Base-by-base conservation (phyloP, 225 moss, liverwort and hornwort genomes). In the Physcomitrium patens region DNA sequence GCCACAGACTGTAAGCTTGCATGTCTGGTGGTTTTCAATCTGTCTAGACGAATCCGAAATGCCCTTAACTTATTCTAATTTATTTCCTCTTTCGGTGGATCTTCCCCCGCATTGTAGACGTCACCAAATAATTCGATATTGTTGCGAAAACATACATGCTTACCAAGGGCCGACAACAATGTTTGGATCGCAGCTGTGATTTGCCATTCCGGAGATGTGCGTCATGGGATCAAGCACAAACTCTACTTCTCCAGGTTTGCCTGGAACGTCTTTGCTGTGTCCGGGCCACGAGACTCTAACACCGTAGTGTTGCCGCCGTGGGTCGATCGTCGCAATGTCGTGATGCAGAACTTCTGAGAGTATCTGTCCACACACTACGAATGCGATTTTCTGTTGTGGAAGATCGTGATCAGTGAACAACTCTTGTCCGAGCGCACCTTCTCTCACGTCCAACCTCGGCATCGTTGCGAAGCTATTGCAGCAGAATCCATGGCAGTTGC, bases 401-500 rank as follows among this genome's bases (percentile, higher is more conserved):
- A 86, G 68, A 43, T 37, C 54, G 7, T 56, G 59, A 49, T 14
- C 47, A 17, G 83, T 78, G 76, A 71, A 86, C 12, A 86, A 9
- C 13, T 86, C 86, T 10, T 72, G 46, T 58, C 80, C 83, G 3
- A 81, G 68, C 0, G 86, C 72, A 48, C 80, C 83, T 5, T 73
- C 80, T 64, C 83, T 47, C 46, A 81, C 66, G 18, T 61, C 65
- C 69, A 86, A 18, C 55, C 56, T 86, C 22, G 86, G 80, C 69
- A 86, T 46, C 43, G 83, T 80, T 9, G 72, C 83, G 4, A 86
- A 64, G 63, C 80, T 83, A 48, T 86, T 86, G 80, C 86, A 75
- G 76, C 83, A 86, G 60, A 82, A 86, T 19, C 86, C 86, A 53
- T 83, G 83, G 65, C 86, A 86, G 75, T 78, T 65, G 75, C 83